Evolutionary conservation across 1,139 yeast species (phyloP), one percentile per base, ranked within the genome.

Genomic region (Meyerozyma athensensis): DNA sequence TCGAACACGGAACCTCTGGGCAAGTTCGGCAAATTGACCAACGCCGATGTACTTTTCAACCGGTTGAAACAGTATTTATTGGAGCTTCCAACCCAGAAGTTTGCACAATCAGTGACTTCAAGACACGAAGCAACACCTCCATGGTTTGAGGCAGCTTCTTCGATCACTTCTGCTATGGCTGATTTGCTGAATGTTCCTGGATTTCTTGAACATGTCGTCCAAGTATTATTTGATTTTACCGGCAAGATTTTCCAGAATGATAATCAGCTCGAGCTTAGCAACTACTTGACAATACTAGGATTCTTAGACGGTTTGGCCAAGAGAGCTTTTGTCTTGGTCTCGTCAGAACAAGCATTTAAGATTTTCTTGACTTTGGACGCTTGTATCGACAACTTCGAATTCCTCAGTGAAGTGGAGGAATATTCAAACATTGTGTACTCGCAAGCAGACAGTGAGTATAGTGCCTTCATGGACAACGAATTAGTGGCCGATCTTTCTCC

Each of bases 1-100:
- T 17, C 31, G 19, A 26, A 14, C 9, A 19, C 18, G 5, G 19
- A 14, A 26, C 18, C 19, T 17, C 31, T 26, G 31, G 26, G 26
- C 10, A 23, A 23, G 10, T 23, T 23, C 12, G 26, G 26, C 10
- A 66, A 68, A 36, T 52, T 59, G 36, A 49, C 58, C 16, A 81
- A 80, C 40, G 89, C 85, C 1, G 55, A 59, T 12, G 54, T 66
- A 7, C 59, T 86, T 22, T 54, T 81, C 23, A 60, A 67, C 9
- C 76, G 81, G 40, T 66, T 89, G 34, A 59, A 75, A 4, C 60
- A 69, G 6, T 86, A 85, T 50, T 68, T 87, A 34, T 49, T 74
- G 37, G 86, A 78, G 41, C 64, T 80, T 13, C 79, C 83, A 1
- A 59, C 59, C 23, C 90, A 82, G 52, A 58, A 54, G 43, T 61